Evolutionary conservation across 306 rosid genomes (phyloP), one percentile per base, ranked within the genome.

Genomic region (Glycine soja): DNA sequence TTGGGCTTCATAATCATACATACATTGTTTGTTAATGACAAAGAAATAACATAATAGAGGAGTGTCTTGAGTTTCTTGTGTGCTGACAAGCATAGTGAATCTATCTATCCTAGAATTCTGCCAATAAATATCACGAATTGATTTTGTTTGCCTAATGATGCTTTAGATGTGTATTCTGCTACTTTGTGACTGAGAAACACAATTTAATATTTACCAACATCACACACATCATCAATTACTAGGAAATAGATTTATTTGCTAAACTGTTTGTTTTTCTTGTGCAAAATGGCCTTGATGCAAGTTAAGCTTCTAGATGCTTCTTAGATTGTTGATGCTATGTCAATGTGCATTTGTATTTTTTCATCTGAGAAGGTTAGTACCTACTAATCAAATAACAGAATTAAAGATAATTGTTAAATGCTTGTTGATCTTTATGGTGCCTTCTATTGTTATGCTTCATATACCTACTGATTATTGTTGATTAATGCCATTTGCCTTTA

Each of bases 351-450:
- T 71, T 66, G 32, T 65, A 11, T 52, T 68, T 70, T 45, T 58
- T 46, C n/a, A 36, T 68, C 24, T 47, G 14, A 75, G 56, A 70
- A 70, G 14, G 46, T 50, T 47, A 53, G 61, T 30, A 7, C 69
- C 67, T 40, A 77, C n/a, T 32, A 50, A 38, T 57, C 48, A 54
- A 11, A 67, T 46, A n/a, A 36, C 46, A 58, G 53, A 19, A 58
- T 32, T 80, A 36, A 42, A 24, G 70, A 51, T 11, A 50, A 57
- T 80, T 68, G 78, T 40, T 61, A 12, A 46, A 46, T 59, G 53
- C 68, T 65, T 80, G 43, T 65, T 75, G 85, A 70, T 70, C 74
- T 63, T 71, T n/a, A 36, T 12, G 24, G 54, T 40, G 32, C 70
- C 62, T 70, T 36, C 34, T 56, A 14, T 38, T 62, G 3, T 76